A percentile compares a stretch with the other conserved stretches of the same genome.
phyloP scores from a whole-genome alignment of 2,329 filamentous ascomycete genomes.

The Triangularia verruculosa region DNA sequence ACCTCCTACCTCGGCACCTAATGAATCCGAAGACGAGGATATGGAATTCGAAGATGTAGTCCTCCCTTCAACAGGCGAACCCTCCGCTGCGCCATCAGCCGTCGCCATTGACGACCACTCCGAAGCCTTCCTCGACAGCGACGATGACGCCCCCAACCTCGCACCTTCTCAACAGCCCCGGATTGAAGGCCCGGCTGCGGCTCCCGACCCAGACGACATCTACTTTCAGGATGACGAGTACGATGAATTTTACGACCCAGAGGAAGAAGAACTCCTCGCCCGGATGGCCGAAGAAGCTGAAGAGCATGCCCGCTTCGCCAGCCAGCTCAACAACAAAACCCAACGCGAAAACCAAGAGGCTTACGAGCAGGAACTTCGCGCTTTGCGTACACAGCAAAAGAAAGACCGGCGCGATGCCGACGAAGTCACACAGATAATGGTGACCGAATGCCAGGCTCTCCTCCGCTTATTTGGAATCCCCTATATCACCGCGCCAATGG shows the following conservation, averaged over 20 bases:
- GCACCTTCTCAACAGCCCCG: slow-evolving; percentile 25
- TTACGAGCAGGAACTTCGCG: slow-evolving; percentile 83
- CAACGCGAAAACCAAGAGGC: slow-evolving; percentile 68
- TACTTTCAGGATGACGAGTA: slow-evolving; percentile 58
- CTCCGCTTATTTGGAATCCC: slow-evolving; percentile 88
- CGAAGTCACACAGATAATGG: slow-evolving; percentile 95
- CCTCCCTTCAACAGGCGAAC: slow-evolving; percentile 16
- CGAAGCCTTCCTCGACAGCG: slow-evolving; percentile 17
- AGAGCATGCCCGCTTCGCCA: slow-evolving; percentile 90
- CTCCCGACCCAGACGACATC: slow-evolving; percentile 37
- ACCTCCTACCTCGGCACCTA: background rate
- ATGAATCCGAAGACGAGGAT: slow-evolving; percentile 27
- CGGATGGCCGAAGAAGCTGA: slow-evolving; percentile 88
- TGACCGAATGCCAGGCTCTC: slow-evolving; percentile 89
- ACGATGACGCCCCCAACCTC: slow-evolving; percentile 24
- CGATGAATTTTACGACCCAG: slow-evolving; percentile 76
- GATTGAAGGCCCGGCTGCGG: slow-evolving; percentile 27
- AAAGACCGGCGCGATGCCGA: slow-evolving; percentile 95
- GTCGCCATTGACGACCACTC: slow-evolving; percentile 19
- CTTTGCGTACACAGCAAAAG: slow-evolving; percentile 89
- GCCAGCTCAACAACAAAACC: slow-evolving; percentile 75
- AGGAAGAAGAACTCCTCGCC: slow-evolving; percentile 84
- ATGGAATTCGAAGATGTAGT: slow-evolving; percentile 40
- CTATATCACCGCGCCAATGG: slow-evolving; percentile 97
- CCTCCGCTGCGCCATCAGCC: slow-evolving; percentile 26